Conservation (phyloP, 257 asterid genomes). For the Echium plantagineum region DNA sequence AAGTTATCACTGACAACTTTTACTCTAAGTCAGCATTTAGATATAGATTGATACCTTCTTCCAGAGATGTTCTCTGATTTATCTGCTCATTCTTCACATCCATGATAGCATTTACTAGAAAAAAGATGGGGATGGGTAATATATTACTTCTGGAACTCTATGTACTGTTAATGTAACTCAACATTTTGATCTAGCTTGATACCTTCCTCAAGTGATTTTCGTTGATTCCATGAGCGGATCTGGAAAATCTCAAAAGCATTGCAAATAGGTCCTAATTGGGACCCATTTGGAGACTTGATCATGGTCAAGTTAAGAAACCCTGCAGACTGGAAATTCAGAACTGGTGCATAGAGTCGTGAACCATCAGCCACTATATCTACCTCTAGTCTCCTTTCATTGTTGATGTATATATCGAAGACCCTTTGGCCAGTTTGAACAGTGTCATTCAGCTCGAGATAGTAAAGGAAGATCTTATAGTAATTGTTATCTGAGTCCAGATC, state of each 20-base stretch:
- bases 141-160: not conserved
- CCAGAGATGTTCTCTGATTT: constrained; percentile 16
- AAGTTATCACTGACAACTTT: not conserved
- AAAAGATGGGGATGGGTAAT: not conserved
- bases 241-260: constrained; percentile 45
- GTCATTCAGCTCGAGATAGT: constrained; percentile 38
- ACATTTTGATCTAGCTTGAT: not conserved
- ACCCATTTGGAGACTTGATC: constrained; percentile 25
- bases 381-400: constrained; percentile 16
- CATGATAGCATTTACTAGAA: not conserved
- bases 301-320: constrained; percentile 36
- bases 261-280: constrained; percentile 44
- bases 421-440: constrained; percentile 37
- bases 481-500: constrained; percentile 24
- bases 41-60: constrained; percentile 30
- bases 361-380: constrained; percentile 31
- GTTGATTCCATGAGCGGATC: constrained; percentile 21
- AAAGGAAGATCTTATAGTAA: constrained; percentile 31
- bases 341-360: constrained; percentile 17
- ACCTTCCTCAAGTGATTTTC: not conserved
- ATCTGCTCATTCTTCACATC: not conserved
- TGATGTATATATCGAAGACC: constrained; percentile 40
- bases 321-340: constrained; percentile 32
- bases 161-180: not conserved
- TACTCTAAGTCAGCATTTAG: not conserved